These are phyloP conservation scores for Peterozyma toletana DNA, from an alignment of 805 yeast species.

Conservation along the genomic window DNA sequence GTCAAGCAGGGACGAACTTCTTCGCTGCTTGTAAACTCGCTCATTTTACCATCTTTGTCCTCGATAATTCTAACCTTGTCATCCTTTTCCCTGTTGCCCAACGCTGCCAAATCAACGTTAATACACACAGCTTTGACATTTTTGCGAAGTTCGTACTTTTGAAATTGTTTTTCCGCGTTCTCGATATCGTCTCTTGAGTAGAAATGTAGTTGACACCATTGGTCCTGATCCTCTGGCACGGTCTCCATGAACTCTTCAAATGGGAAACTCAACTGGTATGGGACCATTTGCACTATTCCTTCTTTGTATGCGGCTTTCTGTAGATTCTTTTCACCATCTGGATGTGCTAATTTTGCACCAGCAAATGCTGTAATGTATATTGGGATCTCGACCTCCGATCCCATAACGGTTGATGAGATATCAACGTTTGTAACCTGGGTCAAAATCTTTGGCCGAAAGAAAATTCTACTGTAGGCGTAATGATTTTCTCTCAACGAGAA, in stretches of 20 bases:
- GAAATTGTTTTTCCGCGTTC: conserved; percentile 44
- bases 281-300: conserved; percentile 70
- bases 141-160: conserved; percentile 49
- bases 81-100: conserved; percentile 84
- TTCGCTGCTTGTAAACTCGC: conserved; percentile 26
- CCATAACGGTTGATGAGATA: conserved; percentile 60
- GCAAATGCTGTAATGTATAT: conserved; percentile 90
- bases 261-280: conserved; percentile 77
- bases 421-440: conserved; percentile 69
- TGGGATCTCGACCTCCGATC: conserved; percentile 58
- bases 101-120: conserved; percentile 80
- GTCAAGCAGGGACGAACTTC: conserved; percentile 46
- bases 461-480: conserved; percentile 74
- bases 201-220: conserved; percentile 82
- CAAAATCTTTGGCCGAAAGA: conserved; percentile 74
- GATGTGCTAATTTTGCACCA: conserved; percentile 77
- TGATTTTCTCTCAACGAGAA: conserved; percentile 81
- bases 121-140: conserved; percentile 68
- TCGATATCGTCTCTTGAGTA: conserved; percentile 50
- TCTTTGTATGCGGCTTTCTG: conserved; percentile 66
- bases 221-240: conserved; percentile 49
- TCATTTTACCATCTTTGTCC: conserved; percentile 27
- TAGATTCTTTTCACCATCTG: conserved; percentile 78
- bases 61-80: conserved; percentile 55
- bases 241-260: conserved; percentile 69